phyloP scores from a whole-genome alignment of 2,329 filamentous ascomycete species.

The Sclerotinia sclerotiorum region DNA sequence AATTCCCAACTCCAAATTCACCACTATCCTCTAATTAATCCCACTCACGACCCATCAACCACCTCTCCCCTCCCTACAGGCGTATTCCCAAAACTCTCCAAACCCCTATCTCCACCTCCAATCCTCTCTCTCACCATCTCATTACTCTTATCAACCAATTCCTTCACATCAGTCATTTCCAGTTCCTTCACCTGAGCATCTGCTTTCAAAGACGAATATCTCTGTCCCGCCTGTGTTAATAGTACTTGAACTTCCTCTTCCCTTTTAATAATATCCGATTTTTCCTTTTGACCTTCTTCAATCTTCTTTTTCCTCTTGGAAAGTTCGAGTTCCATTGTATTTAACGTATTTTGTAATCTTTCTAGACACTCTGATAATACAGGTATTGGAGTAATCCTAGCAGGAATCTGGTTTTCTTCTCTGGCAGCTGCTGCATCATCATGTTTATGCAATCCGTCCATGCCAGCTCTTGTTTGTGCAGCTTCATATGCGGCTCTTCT shows the following conservation, averaged over 20 bases:
- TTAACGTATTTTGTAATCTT: constrained; percentile 60
- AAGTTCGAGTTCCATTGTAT: constrained; percentile 62
- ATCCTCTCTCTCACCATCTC: constrained; percentile 23
- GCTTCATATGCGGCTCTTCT: constrained; percentile 81
- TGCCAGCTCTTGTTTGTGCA: constrained; percentile 82
- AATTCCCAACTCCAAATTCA: neutral
- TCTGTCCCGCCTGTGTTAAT: constrained; percentile 76
- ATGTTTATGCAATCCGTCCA: constrained; percentile 64
- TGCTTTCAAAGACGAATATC: constrained; percentile 59
- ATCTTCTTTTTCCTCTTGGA: constrained; percentile 61
- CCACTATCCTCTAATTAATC: no score
- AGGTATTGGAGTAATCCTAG: constrained; percentile 76
- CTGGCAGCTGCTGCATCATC: constrained; percentile 43
- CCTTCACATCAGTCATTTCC: constrained; percentile 29
- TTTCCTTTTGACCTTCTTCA: constrained; percentile 67
- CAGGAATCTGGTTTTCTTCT: constrained; percentile 36
- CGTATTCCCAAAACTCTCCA: constrained; percentile 45
- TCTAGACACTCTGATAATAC: constrained; percentile 67
- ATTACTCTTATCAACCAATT: constrained; percentile 23
- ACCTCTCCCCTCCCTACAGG: constrained; percentile 37
- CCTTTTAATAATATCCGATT: constrained; percentile 63
- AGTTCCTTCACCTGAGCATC: constrained; percentile 43
- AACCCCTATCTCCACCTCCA: constrained; percentile 37
- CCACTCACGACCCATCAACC: constrained; percentile 31
- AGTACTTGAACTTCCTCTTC: constrained; percentile 79